Evolutionary conservation across 78 protist genomes (phyloP).

Genomic region (Dictyostelium brefeldianum): DNA sequence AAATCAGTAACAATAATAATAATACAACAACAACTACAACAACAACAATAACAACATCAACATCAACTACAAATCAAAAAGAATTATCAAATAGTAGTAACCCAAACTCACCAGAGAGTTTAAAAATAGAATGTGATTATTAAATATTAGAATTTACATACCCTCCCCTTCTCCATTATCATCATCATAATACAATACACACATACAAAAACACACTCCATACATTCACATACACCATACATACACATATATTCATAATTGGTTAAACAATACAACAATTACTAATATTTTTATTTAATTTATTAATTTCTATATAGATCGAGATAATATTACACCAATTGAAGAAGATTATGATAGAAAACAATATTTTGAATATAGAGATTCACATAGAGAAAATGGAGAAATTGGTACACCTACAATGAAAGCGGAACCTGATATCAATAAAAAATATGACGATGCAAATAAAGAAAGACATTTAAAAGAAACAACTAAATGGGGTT

Average conservation of each 20-base stretch:
- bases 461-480: neutral
- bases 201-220: too few relatives aligned
- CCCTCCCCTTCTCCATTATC: too few relatives aligned
- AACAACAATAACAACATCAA: neutral
- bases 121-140: neutral
- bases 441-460: neutral
- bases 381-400: constrained; percentile 17
- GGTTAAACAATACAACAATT: too few relatives aligned
- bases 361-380: constrained; percentile 20
- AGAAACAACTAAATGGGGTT: neutral
- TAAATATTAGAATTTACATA: neutral
- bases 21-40: neutral
- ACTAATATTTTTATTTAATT: neutral
- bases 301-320: neutral
- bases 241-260: too few relatives aligned
- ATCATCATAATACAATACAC: too few relatives aligned
- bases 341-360: constrained; percentile 24
- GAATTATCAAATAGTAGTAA: neutral
- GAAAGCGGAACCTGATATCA: neutral
- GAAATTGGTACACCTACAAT: neutral
- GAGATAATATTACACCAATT: neutral
- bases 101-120: neutral
- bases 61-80: neutral
- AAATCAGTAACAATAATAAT: neutral
- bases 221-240: too few relatives aligned